Percentiles rank a stretch among this genome's conserved stretches.
Evolutionary conservation across 2,329 filamentous ascomycete genomes (phyloP).

Genomic region (Cylindrodendrum hubeiense): DNA sequence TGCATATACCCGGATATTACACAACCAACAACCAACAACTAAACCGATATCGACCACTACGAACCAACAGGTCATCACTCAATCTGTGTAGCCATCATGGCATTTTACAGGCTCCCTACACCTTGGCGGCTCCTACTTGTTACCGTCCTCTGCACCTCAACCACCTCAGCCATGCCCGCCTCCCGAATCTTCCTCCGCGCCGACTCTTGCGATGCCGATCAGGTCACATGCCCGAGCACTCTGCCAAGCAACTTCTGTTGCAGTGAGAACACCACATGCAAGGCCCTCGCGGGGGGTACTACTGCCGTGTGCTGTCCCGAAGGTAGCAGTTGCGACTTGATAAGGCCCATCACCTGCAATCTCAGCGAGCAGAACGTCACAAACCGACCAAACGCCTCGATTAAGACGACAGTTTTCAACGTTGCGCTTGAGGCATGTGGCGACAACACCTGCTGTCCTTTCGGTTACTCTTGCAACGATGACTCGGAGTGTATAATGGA

Average conservation of each 20-base stretch:
- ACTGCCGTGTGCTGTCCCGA: slow-evolving; percentile 79
- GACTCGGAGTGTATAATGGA: slow-evolving; percentile 64
- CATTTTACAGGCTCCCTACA: slow-evolving; percentile 29
- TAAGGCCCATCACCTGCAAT: slow-evolving; percentile 75
- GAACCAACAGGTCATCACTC: slow-evolving; percentile 9
- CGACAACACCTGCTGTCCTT: slow-evolving; percentile 72
- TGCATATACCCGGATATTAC: not conserved
- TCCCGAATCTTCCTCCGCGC: slow-evolving; percentile 57
- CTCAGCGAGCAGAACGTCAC: slow-evolving; percentile 70
- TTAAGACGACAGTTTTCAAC: slow-evolving; percentile 75
- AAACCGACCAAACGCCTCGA: slow-evolving; percentile 65
- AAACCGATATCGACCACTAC: not conserved
- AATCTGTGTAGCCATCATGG: slow-evolving; percentile 30
- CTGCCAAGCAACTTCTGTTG: slow-evolving; percentile 79
- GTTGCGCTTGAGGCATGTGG: slow-evolving; percentile 70
- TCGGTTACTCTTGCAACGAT: slow-evolving; percentile 74
- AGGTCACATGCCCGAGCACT: slow-evolving; percentile 65
- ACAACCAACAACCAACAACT: slow-evolving; percentile 10
- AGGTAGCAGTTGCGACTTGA: slow-evolving; percentile 67
- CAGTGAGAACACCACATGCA: slow-evolving; percentile 64
- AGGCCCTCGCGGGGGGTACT: slow-evolving; percentile 71
- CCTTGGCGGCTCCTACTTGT: slow-evolving; percentile 54
- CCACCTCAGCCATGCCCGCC: slow-evolving; percentile 54
- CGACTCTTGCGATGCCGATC: slow-evolving; percentile 64
- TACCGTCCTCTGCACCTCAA: slow-evolving; percentile 51